Base-by-base conservation (phyloP, 2,329 filamentous ascomycete genomes). In the Hyphodiscus sp. region DNA sequence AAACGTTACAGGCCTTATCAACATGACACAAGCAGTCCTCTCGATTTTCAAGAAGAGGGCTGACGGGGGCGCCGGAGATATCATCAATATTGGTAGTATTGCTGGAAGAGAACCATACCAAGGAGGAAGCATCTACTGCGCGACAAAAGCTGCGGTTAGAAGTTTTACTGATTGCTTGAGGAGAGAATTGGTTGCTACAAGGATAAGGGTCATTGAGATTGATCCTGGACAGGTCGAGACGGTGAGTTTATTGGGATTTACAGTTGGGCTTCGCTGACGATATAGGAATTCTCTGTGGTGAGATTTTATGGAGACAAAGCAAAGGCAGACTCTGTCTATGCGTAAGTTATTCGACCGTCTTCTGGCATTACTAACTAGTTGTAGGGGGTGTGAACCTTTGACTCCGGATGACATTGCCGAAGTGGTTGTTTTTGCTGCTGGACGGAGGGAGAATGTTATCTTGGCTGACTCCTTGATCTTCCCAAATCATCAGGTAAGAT, bases 211-310 rank as follows among this genome's bases (percentile, higher is more conserved):
- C 57, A 95, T 96, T 58, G 88, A 90, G 70, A 79, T 96, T 65
- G 91, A 96, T 65, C 91, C 91, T 0, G 91, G 91, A 23, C 91
- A 95, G 73, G 91, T 96, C 46, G 90, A 96, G 77, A 96, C 91
- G 45, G 83, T 85, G 71, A 57, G 76, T 63, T 45, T 47, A 9
- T 20, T 8, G 10, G 11, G 33, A 20, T 41, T 20, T 49, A 15
- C 29, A 29, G 23, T 50, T 9, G 46, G 41, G 11, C 41, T 20
- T 16, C 41, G 16, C n/a, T 49, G 15, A 20, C 18, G 16, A 13
- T 13, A 20, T 56, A 85, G 81, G 89, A 96, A 69, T 96, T 96
- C 72, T 92, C 87, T 2, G 76, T 96, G 18, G 88, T 96, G 43
- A 79, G 91, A 57, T 96, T 94, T 70, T 85, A 89, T 58, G 91